Base-by-base conservation (phyloP, 2,329 filamentous ascomycete genomes). In the Mycocentrospora acerina region DNA sequence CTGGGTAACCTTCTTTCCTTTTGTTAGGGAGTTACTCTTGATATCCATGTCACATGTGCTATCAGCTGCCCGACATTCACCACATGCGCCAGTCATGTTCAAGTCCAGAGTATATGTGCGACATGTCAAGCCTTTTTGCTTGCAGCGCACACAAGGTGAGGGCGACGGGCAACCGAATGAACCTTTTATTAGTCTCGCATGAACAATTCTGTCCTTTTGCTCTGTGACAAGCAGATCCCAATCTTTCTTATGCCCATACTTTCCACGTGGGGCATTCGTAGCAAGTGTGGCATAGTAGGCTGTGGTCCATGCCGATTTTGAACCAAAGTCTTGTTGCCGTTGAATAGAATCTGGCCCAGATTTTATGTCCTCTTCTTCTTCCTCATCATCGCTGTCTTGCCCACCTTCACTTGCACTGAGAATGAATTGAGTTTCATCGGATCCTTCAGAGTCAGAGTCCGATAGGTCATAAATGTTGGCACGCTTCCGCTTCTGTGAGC, bases 371-470 rank as follows among this genome's bases (percentile, higher is more conserved):
- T 37, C 12, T 14, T 32, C 19, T 4, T 26, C 35, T 17, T 26
- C 35, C 9, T 31, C 22, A 9, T 7, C 26, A 25, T 30, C 28
- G 28, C 18, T 10, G 3, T 17, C 16, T 16, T 6, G 14, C 26
- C 28, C 28, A 11, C 10, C 5, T 13, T 32, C 35, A 17, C 35
- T 38, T 14, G 35, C 16, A 16, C 29, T 38, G 22, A 28, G 28
- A 22, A 22, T 22, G 24, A 28, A 38, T 10, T 28, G 35, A 2
- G 35, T 38, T 16, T 38, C 29, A 4, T n/a, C 24, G 27, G 29
- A 32, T 12, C 5, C 29, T 10, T 38, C 29, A 3, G 29, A 32
- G 12, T 28, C 29, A 4, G 29, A 38, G 24, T 32, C 35, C 14
- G 19, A 31, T 7, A 31, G 12, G 10, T 30, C 28, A 4, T 12